A percentile compares a stretch with the other conserved stretches of the same genome.
Conservation (phyloP, 208 protist genomes). For the Entamoeba dispar region DNA sequence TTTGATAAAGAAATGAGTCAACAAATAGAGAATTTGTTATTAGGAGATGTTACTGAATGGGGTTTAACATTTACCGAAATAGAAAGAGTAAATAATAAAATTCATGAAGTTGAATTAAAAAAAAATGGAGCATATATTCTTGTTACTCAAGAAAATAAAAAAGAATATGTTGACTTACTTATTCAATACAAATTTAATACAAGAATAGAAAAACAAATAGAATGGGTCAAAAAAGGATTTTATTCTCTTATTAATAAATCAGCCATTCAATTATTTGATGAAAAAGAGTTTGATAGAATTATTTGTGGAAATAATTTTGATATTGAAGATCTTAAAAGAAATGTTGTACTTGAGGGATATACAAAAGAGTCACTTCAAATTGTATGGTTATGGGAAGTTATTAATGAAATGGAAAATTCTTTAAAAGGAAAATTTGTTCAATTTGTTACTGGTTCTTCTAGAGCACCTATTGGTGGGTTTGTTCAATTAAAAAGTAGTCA, state of each 20-base stretch:
- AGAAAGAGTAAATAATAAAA: background rate
- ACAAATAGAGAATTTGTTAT: background rate
- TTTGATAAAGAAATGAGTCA: background rate
- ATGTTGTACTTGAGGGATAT: background rate
- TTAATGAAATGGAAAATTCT: background rate
- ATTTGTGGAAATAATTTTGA: background rate
- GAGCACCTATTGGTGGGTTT: background rate
- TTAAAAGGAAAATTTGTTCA: background rate
- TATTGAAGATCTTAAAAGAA: background rate
- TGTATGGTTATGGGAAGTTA: background rate
- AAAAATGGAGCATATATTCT: slow-evolving; percentile 38
- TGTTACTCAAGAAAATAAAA: slow-evolving; percentile 43
- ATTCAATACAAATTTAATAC: slow-evolving; percentile 39
- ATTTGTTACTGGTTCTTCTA: slow-evolving; percentile 1
- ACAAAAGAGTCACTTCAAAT: background rate
- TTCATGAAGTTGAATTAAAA: slow-evolving; percentile 4
- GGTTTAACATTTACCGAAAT: background rate
- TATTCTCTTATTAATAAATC: background rate
- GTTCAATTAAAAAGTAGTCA: background rate
- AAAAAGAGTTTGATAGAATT: background rate
- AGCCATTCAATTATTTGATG: background rate
- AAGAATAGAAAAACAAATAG: background rate
- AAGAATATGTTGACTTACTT: slow-evolving; percentile 47
- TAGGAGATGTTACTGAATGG: background rate
- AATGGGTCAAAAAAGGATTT: background rate